Conservation (phyloP, 345 rosid genomes). For the Orychophragmus violaceus region DNA sequence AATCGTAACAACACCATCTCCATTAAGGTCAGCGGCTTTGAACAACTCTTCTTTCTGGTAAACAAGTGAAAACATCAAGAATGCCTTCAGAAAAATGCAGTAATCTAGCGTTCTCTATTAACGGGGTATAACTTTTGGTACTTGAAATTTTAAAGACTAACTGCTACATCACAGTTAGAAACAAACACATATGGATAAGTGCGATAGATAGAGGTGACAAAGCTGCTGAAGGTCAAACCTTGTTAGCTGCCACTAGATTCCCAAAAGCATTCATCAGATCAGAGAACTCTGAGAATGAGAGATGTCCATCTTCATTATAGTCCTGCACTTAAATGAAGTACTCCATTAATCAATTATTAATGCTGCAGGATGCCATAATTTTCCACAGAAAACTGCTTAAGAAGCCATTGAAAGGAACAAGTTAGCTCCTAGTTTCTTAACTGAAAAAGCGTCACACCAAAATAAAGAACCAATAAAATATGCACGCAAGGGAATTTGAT, state of each 20-base stretch:
- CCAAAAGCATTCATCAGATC: constrained; percentile 86
- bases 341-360: constrained; percentile 21
- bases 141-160: not conserved
- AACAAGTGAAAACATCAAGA: constrained; percentile 17
- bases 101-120: not conserved
- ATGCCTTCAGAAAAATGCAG: not conserved
- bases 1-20: constrained; percentile 80
- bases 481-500: not conserved
- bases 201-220: not conserved
- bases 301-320: constrained; percentile 71
- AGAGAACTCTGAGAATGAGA: constrained; percentile 79
- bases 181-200: not conserved
- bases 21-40: constrained; percentile 81
- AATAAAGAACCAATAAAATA: not conserved
- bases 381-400: not conserved
- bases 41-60: constrained; percentile 86
- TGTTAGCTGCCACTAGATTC: constrained; percentile 60
- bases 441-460: not conserved
- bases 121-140: not conserved
- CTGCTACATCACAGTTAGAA: constrained; percentile 4
- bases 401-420: constrained; percentile 4
- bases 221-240: constrained; percentile 68
- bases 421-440: not conserved
- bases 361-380: not conserved
- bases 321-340: constrained; percentile 46